Evolutionary conservation across 2,329 filamentous ascomycete genomes (phyloP).

Genomic region (Bipolaris sorokiniana): DNA sequence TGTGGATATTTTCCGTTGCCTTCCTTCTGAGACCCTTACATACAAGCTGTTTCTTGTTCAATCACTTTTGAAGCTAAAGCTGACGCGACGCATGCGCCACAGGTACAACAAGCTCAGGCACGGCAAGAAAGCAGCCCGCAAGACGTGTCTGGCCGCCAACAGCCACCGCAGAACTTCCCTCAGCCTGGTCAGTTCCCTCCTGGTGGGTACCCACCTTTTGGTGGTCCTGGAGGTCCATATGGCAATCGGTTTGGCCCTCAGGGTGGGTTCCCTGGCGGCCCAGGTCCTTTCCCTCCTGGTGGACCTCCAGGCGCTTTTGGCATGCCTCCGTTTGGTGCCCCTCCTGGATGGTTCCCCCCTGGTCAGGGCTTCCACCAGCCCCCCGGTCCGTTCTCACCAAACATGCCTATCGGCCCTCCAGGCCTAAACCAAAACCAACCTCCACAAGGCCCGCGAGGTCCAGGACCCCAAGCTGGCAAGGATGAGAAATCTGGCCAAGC

Average conservation of each 20-base stretch:
- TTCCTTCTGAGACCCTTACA: conserved; percentile 85
- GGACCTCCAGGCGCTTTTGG: conserved; percentile 63
- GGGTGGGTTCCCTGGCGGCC: conserved; percentile 52
- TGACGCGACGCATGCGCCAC: conserved; percentile 34
- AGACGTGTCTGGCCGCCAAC: conserved; percentile 39
- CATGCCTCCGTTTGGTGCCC: conserved; percentile 75
- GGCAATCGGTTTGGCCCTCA: conserved; percentile 56
- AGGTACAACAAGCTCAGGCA: conserved; percentile 41
- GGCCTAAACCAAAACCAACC: conserved; percentile 53
- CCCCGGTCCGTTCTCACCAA: conserved; percentile 67
- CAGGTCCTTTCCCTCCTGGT: conserved; percentile 55
- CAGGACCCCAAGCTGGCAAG: conserved; percentile 37
- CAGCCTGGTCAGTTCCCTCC: conserved; percentile 52
- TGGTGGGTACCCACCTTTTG: conserved; percentile 50
- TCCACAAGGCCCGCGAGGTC: conserved; percentile 47
- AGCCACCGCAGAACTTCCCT: conserved; percentile 49
- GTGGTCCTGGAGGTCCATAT: conserved; percentile 35
- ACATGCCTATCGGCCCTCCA: conserved; percentile 64
- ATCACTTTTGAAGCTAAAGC: conserved; percentile 18
- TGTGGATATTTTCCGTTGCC: conserved; percentile 99
- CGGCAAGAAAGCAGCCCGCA: conserved; percentile 29
- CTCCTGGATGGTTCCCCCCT: conserved; percentile 74
- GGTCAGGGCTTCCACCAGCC: conserved; percentile 77
- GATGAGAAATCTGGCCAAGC: conserved; percentile 35
- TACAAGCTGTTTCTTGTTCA: conserved; percentile 19